These are phyloP conservation scores for Aspergillus flavus DNA, from an alignment of 2,329 filamentous ascomycete genomes.

Conservation along the genomic window DNA sequence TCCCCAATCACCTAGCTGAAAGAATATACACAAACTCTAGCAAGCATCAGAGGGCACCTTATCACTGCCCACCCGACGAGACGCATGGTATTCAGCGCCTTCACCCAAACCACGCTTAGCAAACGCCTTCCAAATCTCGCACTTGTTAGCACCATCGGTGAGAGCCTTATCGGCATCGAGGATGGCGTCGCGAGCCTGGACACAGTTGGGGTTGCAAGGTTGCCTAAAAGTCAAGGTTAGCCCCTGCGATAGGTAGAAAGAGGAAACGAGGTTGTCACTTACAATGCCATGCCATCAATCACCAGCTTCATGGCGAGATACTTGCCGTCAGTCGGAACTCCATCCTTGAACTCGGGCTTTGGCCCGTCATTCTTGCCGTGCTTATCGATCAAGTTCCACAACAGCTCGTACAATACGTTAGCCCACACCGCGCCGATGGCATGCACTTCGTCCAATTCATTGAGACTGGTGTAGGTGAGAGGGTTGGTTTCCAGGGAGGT, in stretches of 20 bases:
- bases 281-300: constrained; percentile 20
- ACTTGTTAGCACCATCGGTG: constrained; percentile 15
- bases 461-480: constrained; percentile 13
- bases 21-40: background rate
- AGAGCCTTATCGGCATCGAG: constrained; percentile 17
- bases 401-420: constrained; percentile 18
- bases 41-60: constrained; percentile 4
- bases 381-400: constrained; percentile 23
- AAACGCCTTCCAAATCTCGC: constrained; percentile 21
- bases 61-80: background rate
- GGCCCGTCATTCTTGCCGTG: constrained; percentile 17
- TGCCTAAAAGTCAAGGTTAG: constrained; percentile 9
- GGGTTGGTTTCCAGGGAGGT: constrained; percentile 15
- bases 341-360: constrained; percentile 4
- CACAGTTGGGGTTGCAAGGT: constrained; percentile 21
- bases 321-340: constrained; percentile 17
- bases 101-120: constrained; percentile 18
- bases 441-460: constrained; percentile 12
- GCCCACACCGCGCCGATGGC: constrained; percentile 19
- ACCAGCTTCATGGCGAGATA: constrained; percentile 22
- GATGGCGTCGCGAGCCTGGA: constrained; percentile 20
- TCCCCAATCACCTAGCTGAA: too few species aligned
- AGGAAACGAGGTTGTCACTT: background rate
- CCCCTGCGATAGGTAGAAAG: too few species aligned
- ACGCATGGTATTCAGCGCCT: constrained; percentile 5